Evolutionary conservation across 83 land plant species (phyloP).

Genomic region (Picea abies): DNA sequence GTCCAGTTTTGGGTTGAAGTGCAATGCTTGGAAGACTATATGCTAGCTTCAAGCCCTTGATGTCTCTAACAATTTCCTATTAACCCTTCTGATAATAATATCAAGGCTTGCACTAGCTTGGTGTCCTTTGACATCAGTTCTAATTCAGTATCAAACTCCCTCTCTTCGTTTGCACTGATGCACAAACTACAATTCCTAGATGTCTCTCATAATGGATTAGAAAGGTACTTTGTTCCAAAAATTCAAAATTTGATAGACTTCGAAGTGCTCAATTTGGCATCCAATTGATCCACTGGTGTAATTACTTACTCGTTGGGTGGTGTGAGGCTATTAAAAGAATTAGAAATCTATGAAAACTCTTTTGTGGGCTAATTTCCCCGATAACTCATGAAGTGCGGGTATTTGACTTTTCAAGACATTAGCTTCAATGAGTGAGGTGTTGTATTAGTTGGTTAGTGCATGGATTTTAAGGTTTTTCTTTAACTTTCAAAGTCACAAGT

Average conservation of each 20-base stretch:
- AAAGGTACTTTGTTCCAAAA: too few species aligned
- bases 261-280: too few species aligned
- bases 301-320: background rate
- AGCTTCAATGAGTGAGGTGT: background rate
- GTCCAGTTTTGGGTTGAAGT: background rate
- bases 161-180: background rate
- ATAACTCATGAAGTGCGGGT: background rate
- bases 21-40: background rate
- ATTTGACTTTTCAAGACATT: background rate
- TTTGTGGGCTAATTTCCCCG: background rate
- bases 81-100: background rate
- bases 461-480: too few species aligned
- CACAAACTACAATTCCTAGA: background rate
- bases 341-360: background rate
- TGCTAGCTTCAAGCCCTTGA: constrained; percentile 2
- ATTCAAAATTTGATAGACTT: too few species aligned
- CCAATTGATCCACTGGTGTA: too few species aligned
- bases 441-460: too few species aligned
- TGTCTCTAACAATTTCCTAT: background rate
- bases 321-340: background rate
- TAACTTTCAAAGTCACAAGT: too few species aligned
- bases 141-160: background rate
- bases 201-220: background rate
- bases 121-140: background rate
- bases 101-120: background rate